phyloP scores from a whole-genome alignment of 495 filamentous ascomycete genomes.

The Neurospora sp. region DNA sequence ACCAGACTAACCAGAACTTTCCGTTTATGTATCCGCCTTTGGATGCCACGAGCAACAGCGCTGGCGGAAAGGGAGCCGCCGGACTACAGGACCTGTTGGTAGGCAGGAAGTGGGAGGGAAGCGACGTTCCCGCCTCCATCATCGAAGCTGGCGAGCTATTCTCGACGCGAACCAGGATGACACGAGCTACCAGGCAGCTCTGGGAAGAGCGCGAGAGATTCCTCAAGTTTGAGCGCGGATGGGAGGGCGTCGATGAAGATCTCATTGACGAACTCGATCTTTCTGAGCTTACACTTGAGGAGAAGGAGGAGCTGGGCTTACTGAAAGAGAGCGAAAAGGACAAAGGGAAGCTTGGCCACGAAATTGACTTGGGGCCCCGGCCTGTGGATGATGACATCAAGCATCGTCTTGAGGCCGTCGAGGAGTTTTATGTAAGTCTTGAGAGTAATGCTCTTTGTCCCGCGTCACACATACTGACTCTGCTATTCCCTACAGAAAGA shows the following conservation, averaged over 20 bases:
- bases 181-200: constrained; percentile 78
- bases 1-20: constrained; percentile 98
- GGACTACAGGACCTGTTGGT: constrained; percentile 66
- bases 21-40: constrained; percentile 94
- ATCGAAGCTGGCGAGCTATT: constrained; percentile 93
- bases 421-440: constrained; percentile 71
- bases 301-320: constrained; percentile 32
- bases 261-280: constrained; percentile 40
- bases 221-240: constrained; percentile 84
- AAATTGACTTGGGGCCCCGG: constrained; percentile 44
- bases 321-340: constrained; percentile 18
- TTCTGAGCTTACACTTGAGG: constrained; percentile 38
- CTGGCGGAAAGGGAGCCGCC: constrained; percentile 76
- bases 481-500: constrained; percentile 42
- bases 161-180: constrained; percentile 78
- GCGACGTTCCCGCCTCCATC: constrained; percentile 84
- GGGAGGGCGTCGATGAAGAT: constrained; percentile 49
- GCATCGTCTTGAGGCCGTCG: constrained; percentile 61
- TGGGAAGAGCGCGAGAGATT: constrained; percentile 91
- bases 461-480: neutral
- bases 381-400: constrained; percentile 42
- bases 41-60: constrained; percentile 68
- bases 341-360: constrained; percentile 18
- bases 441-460: constrained; percentile 9
- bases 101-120: constrained; percentile 77